These are phyloP conservation scores for Cicer yamashitae DNA, from an alignment of 306 rosid genomes.

Conservation along the genomic window DNA sequence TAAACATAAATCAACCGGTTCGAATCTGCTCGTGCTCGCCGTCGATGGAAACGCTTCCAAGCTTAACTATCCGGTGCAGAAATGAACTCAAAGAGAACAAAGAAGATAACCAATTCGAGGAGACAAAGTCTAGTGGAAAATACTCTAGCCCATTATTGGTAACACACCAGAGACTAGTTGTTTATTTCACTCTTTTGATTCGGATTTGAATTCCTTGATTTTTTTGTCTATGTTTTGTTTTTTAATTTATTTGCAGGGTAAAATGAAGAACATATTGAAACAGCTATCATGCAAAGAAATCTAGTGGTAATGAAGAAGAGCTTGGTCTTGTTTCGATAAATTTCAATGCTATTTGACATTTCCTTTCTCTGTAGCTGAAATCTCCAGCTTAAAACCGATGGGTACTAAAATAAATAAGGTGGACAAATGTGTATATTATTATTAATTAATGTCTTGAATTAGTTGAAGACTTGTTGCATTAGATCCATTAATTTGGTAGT, in stretches of 20 bases:
- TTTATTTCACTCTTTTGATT: not conserved
- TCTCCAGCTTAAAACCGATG: not conserved
- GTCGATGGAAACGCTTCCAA: slow-evolving; percentile 4
- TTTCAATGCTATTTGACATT: not conserved
- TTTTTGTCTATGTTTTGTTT: not conserved
- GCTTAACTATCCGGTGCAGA: slow-evolving; percentile 23
- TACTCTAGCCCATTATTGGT: slow-evolving; percentile 42
- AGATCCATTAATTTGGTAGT: not conserved
- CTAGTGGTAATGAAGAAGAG: slow-evolving; percentile 40
- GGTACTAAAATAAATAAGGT: not conserved
- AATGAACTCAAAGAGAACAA: slow-evolving; percentile 39
- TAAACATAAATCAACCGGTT: slow-evolving; percentile 24
- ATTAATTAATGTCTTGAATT: not conserved
- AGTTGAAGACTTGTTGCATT: not conserved
- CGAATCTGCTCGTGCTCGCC: slow-evolving; percentile 40
- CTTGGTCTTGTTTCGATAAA: not conserved
- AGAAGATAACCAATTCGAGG: not conserved
- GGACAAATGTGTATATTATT: not conserved
- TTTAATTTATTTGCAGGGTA: slow-evolving; percentile 46
- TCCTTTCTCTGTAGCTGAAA: not conserved
- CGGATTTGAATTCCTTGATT: not conserved
- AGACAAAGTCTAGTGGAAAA: slow-evolving; percentile 39
- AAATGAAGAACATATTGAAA: slow-evolving; percentile 48
- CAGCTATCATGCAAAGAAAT: slow-evolving; percentile 56
- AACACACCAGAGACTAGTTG: not conserved